Conservation (phyloP, 495 filamentous ascomycete genomes). For the Penicillium ochrochloron region DNA sequence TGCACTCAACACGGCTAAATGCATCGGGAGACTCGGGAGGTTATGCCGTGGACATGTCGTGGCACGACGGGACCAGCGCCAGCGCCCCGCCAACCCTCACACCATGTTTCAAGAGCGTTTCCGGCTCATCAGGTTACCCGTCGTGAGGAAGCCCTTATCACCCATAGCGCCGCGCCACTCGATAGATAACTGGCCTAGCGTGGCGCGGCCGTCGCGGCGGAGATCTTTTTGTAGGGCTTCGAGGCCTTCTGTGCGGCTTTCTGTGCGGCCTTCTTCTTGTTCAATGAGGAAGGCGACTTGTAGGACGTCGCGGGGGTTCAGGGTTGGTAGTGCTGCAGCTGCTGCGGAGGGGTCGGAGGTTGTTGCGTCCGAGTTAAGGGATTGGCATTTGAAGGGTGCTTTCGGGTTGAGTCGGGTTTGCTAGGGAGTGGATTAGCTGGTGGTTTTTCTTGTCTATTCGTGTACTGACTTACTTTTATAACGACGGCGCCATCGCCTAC, state of each 20-base stretch:
- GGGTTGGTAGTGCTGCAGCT: slow-evolving; percentile 55
- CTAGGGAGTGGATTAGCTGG: slow-evolving; percentile 32
- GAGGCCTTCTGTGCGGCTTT: slow-evolving; percentile 49
- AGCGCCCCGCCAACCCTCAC: slow-evolving; percentile 14
- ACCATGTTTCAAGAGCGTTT: slow-evolving; percentile 48
- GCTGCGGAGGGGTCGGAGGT: slow-evolving; percentile 30
- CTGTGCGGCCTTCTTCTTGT: slow-evolving; percentile 59
- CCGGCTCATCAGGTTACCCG: slow-evolving; percentile 76
- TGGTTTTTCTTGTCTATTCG: background rate
- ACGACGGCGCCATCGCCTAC: slow-evolving; percentile 61
- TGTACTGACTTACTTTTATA: slow-evolving; percentile 39
- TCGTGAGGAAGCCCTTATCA: slow-evolving; percentile 83
- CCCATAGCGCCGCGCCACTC: slow-evolving; percentile 92
- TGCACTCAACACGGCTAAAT: slow-evolving; percentile 27
- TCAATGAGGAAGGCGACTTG: slow-evolving; percentile 91
- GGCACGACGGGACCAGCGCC: slow-evolving; percentile 14
- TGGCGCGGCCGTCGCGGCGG: slow-evolving; percentile 62
- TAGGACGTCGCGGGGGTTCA: slow-evolving; percentile 84
- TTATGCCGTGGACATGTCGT: slow-evolving; percentile 12
- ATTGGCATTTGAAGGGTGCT: slow-evolving; percentile 59
- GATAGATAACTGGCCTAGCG: slow-evolving; percentile 81
- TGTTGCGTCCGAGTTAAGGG: slow-evolving; percentile 61
- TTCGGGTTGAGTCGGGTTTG: slow-evolving; percentile 57
- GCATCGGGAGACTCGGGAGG: slow-evolving; percentile 22
- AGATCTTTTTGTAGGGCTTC: slow-evolving; percentile 54